Base-by-base conservation (phyloP, 1,284 basidiomycete species). In the Naganishia sp. region DNA sequence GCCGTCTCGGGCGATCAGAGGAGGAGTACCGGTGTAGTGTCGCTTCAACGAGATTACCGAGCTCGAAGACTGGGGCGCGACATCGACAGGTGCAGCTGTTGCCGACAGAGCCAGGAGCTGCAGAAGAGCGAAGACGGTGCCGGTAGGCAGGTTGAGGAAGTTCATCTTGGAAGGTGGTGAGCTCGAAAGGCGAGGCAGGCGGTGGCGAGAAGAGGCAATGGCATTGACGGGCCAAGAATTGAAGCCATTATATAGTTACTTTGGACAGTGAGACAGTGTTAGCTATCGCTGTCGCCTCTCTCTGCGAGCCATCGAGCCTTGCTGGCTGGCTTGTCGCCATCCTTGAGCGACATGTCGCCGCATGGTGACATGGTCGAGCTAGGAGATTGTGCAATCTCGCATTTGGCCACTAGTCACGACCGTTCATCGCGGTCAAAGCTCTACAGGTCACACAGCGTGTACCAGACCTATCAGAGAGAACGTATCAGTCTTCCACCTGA, bases 71-170 rank as follows among this genome's bases (percentile, higher is more conserved):
- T 13, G n/a, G 28, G 36, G 43, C 5, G 9, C 28, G 15, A 50
- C 44, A 31, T 54, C 61, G 39, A 63, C 53, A 4, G 66, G 66
- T 39, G 60, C 55, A 28, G 59, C 66, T 15, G 39, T 28, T 11
- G 44, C 33, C 2, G 45, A 52, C 1, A 60, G 52, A 33, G 66
- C 59, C 36, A 67, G 31, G 10, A 75, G 66, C 21, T 71, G 72
- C 72, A 75, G 72, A 56, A 72, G 67, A 43, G 75, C 71, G 44
- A 75, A 70, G 55, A 74, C 48, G 36, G 59, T 52, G 21, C 59
- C 59, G 15, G 42, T 36, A 43, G 59, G 59, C 48, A 61, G 45
- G 36, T 25, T 61, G 59, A 61, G 59, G 45, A 61, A 61, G 59
- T 61, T 61, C 59, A 52, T 60, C 23, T 57, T 57, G 55, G 3